phyloP scores from a whole-genome alignment of 129 eudicot species.

The Glebionis coronaria region DNA sequence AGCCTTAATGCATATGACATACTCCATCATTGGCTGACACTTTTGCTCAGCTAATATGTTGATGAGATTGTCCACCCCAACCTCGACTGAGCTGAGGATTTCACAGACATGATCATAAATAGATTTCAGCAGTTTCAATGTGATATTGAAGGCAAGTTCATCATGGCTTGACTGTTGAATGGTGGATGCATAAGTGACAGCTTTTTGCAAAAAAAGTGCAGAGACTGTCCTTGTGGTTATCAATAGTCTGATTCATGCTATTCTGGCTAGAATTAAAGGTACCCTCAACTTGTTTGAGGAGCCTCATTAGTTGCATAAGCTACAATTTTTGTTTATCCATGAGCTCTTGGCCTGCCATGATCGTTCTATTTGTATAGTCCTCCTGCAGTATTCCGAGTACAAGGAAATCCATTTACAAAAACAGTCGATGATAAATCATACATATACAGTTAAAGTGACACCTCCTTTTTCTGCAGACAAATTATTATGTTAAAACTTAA shows the following conservation, averaged over 20 bases:
- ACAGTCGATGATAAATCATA: constrained; percentile 2
- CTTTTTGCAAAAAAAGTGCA: constrained; percentile 38
- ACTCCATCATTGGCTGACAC: constrained; percentile 62
- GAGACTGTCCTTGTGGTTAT: constrained; percentile 41
- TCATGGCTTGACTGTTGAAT: constrained; percentile 46
- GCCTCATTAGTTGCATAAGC: constrained; percentile 47
- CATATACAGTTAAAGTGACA: background rate
- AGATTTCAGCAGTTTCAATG: constrained; percentile 49
- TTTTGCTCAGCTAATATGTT: constrained; percentile 41
- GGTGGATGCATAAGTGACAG: constrained; percentile 40
- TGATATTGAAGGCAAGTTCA: constrained; percentile 34
- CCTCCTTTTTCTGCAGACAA: background rate
- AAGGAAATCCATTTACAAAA: constrained; percentile 11
- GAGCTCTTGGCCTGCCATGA: constrained; percentile 58
- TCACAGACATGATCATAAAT: constrained; percentile 37
- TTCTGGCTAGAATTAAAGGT: constrained; percentile 57
- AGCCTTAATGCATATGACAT: constrained; percentile 46
- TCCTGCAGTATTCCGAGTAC: constrained; percentile 38
- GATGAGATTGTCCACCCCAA: constrained; percentile 52
- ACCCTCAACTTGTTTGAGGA: constrained; percentile 54
- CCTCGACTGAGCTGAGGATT: constrained; percentile 58
- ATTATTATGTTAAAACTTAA: constrained; percentile 10
- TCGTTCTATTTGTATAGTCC: constrained; percentile 43
- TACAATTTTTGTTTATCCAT: constrained; percentile 49
- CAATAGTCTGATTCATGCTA: constrained; percentile 44